phyloP scores from a whole-genome alignment of 805 yeast genomes.

The Metschnikowia borealis region DNA sequence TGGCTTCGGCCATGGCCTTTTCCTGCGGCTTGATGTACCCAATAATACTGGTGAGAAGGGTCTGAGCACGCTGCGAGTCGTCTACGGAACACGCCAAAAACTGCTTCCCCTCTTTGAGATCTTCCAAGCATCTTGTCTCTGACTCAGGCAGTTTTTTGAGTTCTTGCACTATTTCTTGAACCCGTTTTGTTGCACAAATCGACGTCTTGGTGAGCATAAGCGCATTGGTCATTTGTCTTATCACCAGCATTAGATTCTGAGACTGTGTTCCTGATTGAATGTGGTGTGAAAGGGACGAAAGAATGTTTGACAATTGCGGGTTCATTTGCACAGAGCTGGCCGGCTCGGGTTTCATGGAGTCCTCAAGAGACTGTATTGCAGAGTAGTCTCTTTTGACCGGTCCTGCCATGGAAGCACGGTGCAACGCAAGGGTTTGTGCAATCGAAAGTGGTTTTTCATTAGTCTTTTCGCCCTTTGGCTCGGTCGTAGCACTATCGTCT shows the following conservation, averaged over 20 bases:
- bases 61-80: constrained; percentile 15
- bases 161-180: constrained; percentile 9
- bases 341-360: constrained; percentile 14
- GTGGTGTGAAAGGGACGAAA: constrained; percentile 30
- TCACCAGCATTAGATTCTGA: constrained; percentile 31
- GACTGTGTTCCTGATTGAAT: constrained; percentile 22
- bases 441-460: constrained; percentile 42
- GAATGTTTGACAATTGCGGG: constrained; percentile 32
- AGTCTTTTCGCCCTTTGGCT: constrained; percentile 1
- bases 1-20: background rate
- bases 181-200: constrained; percentile 11
- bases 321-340: constrained; percentile 12
- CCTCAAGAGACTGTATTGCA: constrained; percentile 25
- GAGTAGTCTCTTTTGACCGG: constrained; percentile 27
- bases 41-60: constrained; percentile 23
- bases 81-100: constrained; percentile 21
- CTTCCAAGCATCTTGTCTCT: constrained; percentile 23
- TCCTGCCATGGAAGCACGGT: constrained; percentile 42
- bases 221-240: constrained; percentile 37
- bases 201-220: constrained; percentile 18
- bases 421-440: constrained; percentile 57
- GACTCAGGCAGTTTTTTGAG: constrained; percentile 20
- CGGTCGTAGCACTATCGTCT: background rate
- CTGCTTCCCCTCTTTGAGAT: constrained; percentile 30
- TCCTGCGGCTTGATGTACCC: constrained; percentile 3